These are phyloP conservation scores for Elsinoe arachidis DNA, from an alignment of 2,329 filamentous ascomycete genomes.

Conservation along the genomic window DNA sequence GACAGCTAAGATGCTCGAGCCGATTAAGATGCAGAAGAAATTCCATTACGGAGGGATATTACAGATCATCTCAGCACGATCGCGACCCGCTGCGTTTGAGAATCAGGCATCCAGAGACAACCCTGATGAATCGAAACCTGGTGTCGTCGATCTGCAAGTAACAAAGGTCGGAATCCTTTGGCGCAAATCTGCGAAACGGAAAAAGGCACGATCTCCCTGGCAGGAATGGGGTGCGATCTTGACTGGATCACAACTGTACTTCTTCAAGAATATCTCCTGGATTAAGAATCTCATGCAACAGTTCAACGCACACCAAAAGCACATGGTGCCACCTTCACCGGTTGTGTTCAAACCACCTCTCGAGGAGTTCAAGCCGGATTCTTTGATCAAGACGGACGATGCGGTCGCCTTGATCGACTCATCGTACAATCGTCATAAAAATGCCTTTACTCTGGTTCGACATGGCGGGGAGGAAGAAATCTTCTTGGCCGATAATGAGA, in stretches of 20 bases:
- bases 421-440: slow-evolving; percentile 89
- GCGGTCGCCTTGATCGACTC: slow-evolving; percentile 81
- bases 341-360: slow-evolving; percentile 86
- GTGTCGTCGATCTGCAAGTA: slow-evolving; percentile 93
- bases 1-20: slow-evolving; percentile 64
- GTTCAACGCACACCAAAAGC: slow-evolving; percentile 71
- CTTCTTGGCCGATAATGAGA: slow-evolving; percentile 79
- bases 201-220: slow-evolving; percentile 91
- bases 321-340: slow-evolving; percentile 64
- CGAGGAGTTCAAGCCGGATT: slow-evolving; percentile 87
- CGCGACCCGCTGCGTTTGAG: slow-evolving; percentile 91
- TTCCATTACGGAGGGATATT: slow-evolving; percentile 88
- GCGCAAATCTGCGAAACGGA: slow-evolving; percentile 92
- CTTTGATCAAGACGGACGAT: slow-evolving; percentile 84
- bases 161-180: slow-evolving; percentile 92
- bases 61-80: slow-evolving; percentile 90
- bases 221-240: slow-evolving; percentile 97
- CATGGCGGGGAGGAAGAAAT: slow-evolving; percentile 83
- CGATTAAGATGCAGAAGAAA: slow-evolving; percentile 72
- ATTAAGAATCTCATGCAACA: slow-evolving; percentile 85
- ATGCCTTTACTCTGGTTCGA: slow-evolving; percentile 84
- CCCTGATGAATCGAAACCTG: slow-evolving; percentile 76
- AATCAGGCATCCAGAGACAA: slow-evolving; percentile 76
- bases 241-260: slow-evolving; percentile 93
- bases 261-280: slow-evolving; percentile 91